Base-by-base conservation (phyloP, 148 eudicot species). In the Vaccinium vitisidaea region DNA sequence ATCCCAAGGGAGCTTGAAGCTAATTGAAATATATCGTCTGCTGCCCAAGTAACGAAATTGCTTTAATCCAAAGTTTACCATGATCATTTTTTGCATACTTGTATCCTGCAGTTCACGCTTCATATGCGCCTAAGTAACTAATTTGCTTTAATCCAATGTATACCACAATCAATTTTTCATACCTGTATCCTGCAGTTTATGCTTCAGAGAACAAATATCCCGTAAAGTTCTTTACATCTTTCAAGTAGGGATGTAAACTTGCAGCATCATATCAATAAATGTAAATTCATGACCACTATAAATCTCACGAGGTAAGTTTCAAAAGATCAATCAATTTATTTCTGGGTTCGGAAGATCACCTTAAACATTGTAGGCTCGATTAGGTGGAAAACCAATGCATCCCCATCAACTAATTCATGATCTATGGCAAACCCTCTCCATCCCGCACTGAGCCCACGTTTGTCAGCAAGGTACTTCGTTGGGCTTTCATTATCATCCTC, bases 391-490 rank as follows among this genome's bases (percentile, higher is more conserved):
- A 94, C 87, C 48, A 93, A 88, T 39, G 92, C 90, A 89, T 94
- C 96, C 25, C 98, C 98, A 83, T 94, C 96, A 25, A 87, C 92
- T 67, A 94, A 82, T 15, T 91, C 87, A 84, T 93, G 98, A 58
- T 92, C 98, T 55, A 93, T 84, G 61, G 98, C 89, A 80, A 94
- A 94, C 7, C 93, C 94, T 82, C 94, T 91, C 98, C 98, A 94
- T n/a, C 98, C 98, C 5, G 91, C 98, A 76, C 95, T 92, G 19
- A 94, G 92, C 25, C 98, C 98, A 63, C 82, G 87, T 89, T 93
- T 94, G 3, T 58, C 76, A 75, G 89, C 91, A 54, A 94, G 93
- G 87, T 91, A 94, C 83, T 91, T 92, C 48, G 92, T 84, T 30
- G 54, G 39, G 79, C 63, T 86, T 85, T 90, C 90, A 5, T 89